These are phyloP conservation scores for Lasiodiplodia hormozganensis DNA, from an alignment of 2,329 filamentous ascomycete species.

Conservation along the genomic window DNA sequence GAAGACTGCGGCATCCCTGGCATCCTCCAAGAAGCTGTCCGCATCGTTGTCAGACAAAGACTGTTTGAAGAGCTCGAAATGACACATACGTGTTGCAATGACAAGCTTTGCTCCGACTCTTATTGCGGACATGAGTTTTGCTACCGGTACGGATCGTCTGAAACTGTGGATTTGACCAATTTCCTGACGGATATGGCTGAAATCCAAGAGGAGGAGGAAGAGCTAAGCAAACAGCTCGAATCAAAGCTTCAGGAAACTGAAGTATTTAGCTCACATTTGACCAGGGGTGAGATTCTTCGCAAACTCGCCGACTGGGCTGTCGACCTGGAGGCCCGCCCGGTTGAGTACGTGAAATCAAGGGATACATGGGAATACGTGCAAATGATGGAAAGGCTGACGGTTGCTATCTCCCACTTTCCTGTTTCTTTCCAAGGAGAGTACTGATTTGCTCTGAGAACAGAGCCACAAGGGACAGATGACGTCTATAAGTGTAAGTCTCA, in stretches of 20 bases:
- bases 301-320: not conserved
- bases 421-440: no score
- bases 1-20: not conserved
- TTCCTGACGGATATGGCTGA: not conserved
- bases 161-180: not conserved
- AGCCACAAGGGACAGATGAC: no score
- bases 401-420: not conserved
- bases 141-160: not conserved
- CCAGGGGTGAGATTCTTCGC: no score
- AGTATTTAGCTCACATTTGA: not conserved
- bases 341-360: not conserved
- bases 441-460: no score
- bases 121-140: not conserved
- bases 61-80: not conserved
- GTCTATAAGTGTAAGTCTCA: no score
- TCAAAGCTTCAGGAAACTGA: fast-evolving
- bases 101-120: fast-evolving
- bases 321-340: not conserved
- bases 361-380: no score
- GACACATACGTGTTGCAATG: not conserved
- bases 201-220: not conserved
- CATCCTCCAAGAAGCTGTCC: not conserved
- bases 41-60: not conserved
- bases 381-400: not conserved
- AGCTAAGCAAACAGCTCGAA: not conserved